phyloP scores from a whole-genome alignment of 306 rosid genomes.

The Medicago truncatula region MtrunA17r5.0-ANR NC_053049.1:44292501-44293000 shows the following conservation, averaged over 20 bases:
- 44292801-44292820: slow-evolving; percentile 32
- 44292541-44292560: slow-evolving; percentile 60
- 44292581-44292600: slow-evolving; percentile 56
- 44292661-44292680: slow-evolving; percentile 44
- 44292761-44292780: slow-evolving; percentile 52
- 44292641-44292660: slow-evolving; percentile 50
- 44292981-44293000: slow-evolving; percentile 26
- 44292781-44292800: slow-evolving; percentile 51
- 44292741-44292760: slow-evolving; percentile 52
- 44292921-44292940: no score
- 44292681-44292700: slow-evolving; percentile 44
- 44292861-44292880: slow-evolving; percentile 15
- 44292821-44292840: slow-evolving; percentile 3
- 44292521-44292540: slow-evolving; percentile 53
- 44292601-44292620: slow-evolving; percentile 49
- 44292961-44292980: background rate
- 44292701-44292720: slow-evolving; percentile 51
- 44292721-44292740: slow-evolving; percentile 48
- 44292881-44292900: no score
- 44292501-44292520: slow-evolving; percentile 61
- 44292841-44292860: slow-evolving; percentile 20
- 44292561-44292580: slow-evolving; percentile 54
- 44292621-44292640: slow-evolving; percentile 51
- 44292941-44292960: background rate
- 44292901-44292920: background rate